Percentiles rank a stretch among this genome's conserved stretches.
phyloP scores from a whole-genome alignment of 495 filamentous ascomycete genomes.

The Aspergillus steynii region DNA sequence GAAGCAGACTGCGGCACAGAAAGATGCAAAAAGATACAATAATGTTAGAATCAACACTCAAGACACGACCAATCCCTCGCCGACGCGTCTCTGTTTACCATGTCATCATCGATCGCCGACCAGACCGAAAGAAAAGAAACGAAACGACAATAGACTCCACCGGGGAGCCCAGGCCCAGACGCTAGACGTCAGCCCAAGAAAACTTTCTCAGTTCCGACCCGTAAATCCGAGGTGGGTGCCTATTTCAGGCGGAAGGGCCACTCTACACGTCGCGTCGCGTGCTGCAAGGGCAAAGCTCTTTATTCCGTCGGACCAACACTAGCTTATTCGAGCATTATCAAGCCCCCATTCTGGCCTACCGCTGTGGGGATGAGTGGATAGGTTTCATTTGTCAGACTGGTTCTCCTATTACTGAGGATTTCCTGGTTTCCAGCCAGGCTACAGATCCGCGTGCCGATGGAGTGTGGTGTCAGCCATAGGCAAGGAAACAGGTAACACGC shows the following conservation, averaged over 20 bases:
- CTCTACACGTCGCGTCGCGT: conserved; percentile 4
- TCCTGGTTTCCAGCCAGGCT: not conserved
- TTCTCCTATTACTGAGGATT: not conserved
- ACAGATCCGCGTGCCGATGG: too few species aligned
- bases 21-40: too few species aligned
- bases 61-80: not conserved
- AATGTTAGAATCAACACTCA: not conserved
- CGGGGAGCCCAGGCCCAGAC: not conserved
- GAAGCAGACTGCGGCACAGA: not conserved
- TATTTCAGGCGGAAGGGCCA: not conserved
- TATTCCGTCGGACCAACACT: not conserved
- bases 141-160: not conserved
- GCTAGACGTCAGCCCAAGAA: not conserved
- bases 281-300: not conserved
- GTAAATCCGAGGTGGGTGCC: conserved; percentile 10
- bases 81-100: conserved; percentile 4
- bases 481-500: not conserved
- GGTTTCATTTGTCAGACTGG: not conserved
- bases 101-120: not conserved
- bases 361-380: not conserved
- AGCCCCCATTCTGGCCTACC: not conserved
- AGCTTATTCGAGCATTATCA: conserved; percentile 10
- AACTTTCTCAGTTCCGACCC: not conserved
- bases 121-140: not conserved
- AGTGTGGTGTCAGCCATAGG: too few species aligned